Evolutionary conservation across 2,329 filamentous ascomycete genomes (phyloP), one percentile per base, ranked within the genome.

Genomic region (Fusarium neocosmosporiellum): DNA sequence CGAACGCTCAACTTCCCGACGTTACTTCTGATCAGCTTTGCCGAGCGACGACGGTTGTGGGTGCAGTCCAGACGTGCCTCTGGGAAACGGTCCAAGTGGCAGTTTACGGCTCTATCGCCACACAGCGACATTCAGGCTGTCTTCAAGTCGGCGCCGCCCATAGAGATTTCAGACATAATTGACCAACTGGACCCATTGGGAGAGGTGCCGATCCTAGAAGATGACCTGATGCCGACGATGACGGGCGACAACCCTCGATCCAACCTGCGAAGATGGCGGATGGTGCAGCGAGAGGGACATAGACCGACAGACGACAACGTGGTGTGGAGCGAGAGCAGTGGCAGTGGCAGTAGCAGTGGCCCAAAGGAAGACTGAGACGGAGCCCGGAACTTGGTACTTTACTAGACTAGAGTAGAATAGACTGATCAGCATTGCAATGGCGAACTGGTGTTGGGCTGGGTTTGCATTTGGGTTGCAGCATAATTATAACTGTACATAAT

Each of bases 1-100:
- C 87, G 91, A 8, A 80, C 86, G 1, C 83, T 93, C 67, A 94
- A 94, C 77, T 85, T 88, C 5, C 91, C 91, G 0, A 82, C 91
- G 3, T 84, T 94, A 2, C 80, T 93, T 1, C 75, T 89, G 18
- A 89, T 94, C 55, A 85, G 86, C 7, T 81, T 90, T 33, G 87
- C 90, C 76, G 92, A 94, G 80, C 86, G 92, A 18, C 85, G 84
- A 1, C 85, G 85, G 18, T 84, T 92, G n/a, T 76, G 78, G 71
- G 69, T 70, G 31, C 66, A 73, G 36, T 70, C 63, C 20, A 66
- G 67, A 39, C 63, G 65, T 37, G 69, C 59, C 59, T 43, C 71
- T 50, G 78, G 70, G 43, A 79, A 75, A 74, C 74, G 50, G 34
- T 78, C 48, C 54, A 79, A 77, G 53, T 85, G 83, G 72, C 83